Conservation (phyloP, 306 rosid genomes). For the Biancaea sappan region DNA sequence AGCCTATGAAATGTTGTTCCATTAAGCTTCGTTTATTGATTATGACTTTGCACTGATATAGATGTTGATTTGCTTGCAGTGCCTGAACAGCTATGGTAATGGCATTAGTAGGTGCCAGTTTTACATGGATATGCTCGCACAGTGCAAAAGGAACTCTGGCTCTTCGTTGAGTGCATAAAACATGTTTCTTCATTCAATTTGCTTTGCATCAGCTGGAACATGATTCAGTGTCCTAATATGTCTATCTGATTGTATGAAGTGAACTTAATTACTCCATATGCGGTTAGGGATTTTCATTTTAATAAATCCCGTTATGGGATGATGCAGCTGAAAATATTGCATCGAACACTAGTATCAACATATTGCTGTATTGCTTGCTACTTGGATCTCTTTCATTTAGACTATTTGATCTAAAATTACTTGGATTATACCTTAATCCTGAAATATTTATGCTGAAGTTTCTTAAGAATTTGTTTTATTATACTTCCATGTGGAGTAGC, state of each 20-base stretch:
- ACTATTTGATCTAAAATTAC: too few relatives aligned
- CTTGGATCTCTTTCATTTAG: too few relatives aligned
- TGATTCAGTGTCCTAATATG: slow-evolving; percentile 6
- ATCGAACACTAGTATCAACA: background rate
- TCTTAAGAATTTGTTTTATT: too few relatives aligned
- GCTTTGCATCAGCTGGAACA: slow-evolving; percentile 8
- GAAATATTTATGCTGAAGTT: too few relatives aligned
- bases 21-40: background rate
- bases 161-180: slow-evolving; percentile 48
- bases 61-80: slow-evolving; percentile 44
- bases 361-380: background rate
- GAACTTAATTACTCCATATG: background rate
- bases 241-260: slow-evolving; percentile 27
- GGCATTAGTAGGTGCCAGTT: slow-evolving; percentile 73
- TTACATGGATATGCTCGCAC: slow-evolving; percentile 66
- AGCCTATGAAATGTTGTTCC: background rate
- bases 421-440: too few relatives aligned
- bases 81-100: slow-evolving; percentile 56
- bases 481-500: too few relatives aligned
- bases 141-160: slow-evolving; percentile 60
- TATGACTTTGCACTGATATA: background rate
- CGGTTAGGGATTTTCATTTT: slow-evolving; percentile 15
- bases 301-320: slow-evolving; percentile 20
- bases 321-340: background rate
- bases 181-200: background rate